Percentiles rank a stretch among this genome's conserved stretches.
These are phyloP conservation scores for Penicillium bovifimosum DNA, from an alignment of 495 filamentous ascomycete species.

Conservation along the genomic window DNA sequence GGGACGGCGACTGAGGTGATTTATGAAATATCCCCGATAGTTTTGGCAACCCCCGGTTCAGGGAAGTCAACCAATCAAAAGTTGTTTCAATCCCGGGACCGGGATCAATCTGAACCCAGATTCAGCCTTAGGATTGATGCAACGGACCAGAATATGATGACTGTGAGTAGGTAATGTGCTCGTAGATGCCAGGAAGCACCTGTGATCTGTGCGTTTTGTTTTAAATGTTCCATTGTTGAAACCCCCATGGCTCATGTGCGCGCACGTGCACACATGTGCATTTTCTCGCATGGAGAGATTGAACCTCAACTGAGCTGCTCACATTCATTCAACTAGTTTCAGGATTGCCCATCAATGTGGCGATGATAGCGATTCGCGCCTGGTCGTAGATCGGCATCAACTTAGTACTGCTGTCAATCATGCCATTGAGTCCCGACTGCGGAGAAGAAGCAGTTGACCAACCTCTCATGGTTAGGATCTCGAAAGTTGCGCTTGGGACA, in stretches of 20 bases:
- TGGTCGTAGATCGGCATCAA: background rate
- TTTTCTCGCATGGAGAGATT: background rate
- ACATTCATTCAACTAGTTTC: too few species aligned
- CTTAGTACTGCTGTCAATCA: background rate
- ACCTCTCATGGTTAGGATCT: background rate
- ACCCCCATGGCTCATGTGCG: too few species aligned
- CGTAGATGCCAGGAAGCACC: background rate
- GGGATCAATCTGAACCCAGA: background rate
- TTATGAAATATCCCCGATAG: background rate
- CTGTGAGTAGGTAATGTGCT: background rate
- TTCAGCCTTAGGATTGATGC: background rate
- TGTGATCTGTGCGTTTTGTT: background rate
- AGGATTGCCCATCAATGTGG: too few species aligned
- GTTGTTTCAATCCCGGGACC: slow-evolving; percentile 1
- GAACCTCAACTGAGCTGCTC: background rate
- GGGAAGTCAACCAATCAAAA: slow-evolving; percentile 2
- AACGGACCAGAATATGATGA: too few species aligned
- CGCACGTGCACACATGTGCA: background rate
- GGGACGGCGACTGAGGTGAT: background rate
- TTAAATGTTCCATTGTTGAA: too few species aligned
- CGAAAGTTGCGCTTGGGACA: background rate
- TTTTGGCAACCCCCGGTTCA: slow-evolving; percentile 1
- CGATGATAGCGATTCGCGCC: too few species aligned
- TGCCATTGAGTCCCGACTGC: background rate
- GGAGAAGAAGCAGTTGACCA: too few species aligned